Evolutionary conservation across 2,329 filamentous ascomycete genomes (phyloP).

Genomic region (Purpureocillium takamizusanense): DNA sequence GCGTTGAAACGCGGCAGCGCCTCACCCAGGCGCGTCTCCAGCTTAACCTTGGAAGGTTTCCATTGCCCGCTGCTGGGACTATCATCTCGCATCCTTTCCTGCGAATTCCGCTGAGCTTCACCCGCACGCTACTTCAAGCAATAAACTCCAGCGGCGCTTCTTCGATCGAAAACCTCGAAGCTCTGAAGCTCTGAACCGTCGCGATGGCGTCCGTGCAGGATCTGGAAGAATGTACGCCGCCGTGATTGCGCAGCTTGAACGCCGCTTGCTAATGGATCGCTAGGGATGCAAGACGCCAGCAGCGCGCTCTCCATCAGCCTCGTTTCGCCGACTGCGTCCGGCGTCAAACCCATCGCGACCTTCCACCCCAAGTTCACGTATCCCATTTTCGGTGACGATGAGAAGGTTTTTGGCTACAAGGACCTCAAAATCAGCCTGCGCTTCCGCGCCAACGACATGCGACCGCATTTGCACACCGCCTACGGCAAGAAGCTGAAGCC

Average conservation of each 20-base stretch:
- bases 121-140: no score
- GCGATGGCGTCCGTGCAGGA: no score
- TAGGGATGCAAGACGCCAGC: conserved; percentile 52
- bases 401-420: conserved; percentile 85
- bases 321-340: conserved; percentile 36
- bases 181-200: no score
- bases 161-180: neutral
- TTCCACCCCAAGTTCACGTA: conserved; percentile 89
- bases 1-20: conserved; percentile 10
- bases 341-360: conserved; percentile 48
- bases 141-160: no score
- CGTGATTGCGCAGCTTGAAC: neutral
- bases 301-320: conserved; percentile 56
- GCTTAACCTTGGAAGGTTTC: no score
- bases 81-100: no score
- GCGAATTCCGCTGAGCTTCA: no score
- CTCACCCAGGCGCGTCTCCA: conserved; percentile 5
- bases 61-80: no score
- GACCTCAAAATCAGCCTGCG: conserved; percentile 67
- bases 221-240: neutral
- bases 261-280: no score
- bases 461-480: conserved; percentile 62
- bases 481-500: conserved; percentile 64
- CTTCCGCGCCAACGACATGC: conserved; percentile 62
- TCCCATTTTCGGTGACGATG: conserved; percentile 85